Evolutionary conservation across 495 filamentous ascomycete species (phyloP), one percentile per base, ranked within the genome.

Genomic region (Lasiosphaeria ovina): DNA sequence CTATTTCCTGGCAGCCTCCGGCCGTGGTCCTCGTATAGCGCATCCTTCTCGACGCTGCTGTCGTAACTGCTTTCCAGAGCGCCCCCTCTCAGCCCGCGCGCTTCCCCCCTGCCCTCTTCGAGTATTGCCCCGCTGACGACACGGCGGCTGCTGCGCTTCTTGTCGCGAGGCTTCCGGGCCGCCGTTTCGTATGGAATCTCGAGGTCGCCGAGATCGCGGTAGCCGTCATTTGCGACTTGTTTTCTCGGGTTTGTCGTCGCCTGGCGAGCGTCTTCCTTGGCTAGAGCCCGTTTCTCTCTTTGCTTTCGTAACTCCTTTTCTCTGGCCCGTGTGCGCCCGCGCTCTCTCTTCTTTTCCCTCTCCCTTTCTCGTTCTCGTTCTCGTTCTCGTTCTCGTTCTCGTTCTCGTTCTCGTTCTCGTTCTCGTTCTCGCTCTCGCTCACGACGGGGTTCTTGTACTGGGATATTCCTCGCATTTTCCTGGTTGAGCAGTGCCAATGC

Each of bases 71-170:
- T 68, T 50, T 70, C 72, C 35, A 67, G 69, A 34, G 59, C 65
- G 3, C 73, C 76, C 6, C 72, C 75, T 58, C 74, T 67, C 51
- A 75, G 61, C 17, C 58, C 65, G 11, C 63, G 47, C 35, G 34
- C 59, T 34, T 55, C 65, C 5, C 64, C 72, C 57, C 76, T 74
- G 1, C 88, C 89, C 70, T 91, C 87, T 66, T 92, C 89, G 60
- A 88, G 63, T 55, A 86, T 74, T 0, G 87, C 81, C 14, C 89
- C 89, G 52, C 88, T 91, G 6, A 89, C 85, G 24, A 89, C 77
- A 60, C 84, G 76, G 51, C 79, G 76, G 51, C 79, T 81, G 55
- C 79, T 78, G 58, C 77, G 76, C 49, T 59, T 73, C 34, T 62
- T 65, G 38, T 57, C 61, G 75, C 24, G 51, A 16, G 35, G 34